These are phyloP conservation scores for Neurospora pannonica DNA, from an alignment of 495 filamentous ascomycete genomes.

Conservation along the genomic window DNA sequence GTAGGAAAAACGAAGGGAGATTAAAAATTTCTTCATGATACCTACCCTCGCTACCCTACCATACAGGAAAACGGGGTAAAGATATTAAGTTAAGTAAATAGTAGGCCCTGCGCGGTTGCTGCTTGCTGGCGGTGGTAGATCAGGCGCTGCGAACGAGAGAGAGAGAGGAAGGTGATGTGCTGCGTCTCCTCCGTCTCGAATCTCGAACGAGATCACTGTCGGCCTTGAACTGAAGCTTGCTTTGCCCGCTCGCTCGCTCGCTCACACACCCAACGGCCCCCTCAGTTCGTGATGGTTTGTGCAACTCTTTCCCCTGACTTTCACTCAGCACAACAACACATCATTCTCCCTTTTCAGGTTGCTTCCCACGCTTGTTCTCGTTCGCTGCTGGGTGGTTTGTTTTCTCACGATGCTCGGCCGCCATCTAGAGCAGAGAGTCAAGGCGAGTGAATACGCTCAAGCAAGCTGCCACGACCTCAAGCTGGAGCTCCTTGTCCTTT, in stretches of 20 bases:
- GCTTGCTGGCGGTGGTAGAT: background rate
- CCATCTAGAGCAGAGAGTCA: conserved; percentile 71
- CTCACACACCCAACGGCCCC: background rate
- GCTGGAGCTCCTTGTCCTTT: conserved; percentile 87
- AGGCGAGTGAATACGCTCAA: conserved; percentile 94
- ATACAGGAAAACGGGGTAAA: background rate
- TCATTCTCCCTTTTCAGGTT: background rate
- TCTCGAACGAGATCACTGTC: background rate
- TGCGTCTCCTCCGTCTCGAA: too few relatives aligned
- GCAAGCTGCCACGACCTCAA: conserved; percentile 95
- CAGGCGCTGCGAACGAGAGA: background rate
- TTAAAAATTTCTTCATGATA: background rate
- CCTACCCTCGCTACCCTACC: background rate
- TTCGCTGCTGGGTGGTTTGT: background rate
- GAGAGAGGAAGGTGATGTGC: background rate
- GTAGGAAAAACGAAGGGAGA: background rate
- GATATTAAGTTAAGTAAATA: background rate
- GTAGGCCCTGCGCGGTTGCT: background rate
- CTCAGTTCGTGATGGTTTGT: background rate
- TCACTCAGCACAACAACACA: background rate
- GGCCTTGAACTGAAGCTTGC: background rate
- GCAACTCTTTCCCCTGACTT: background rate
- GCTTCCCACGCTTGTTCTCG: background rate
- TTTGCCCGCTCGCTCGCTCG: background rate
- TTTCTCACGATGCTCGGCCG: background rate